These are phyloP conservation scores for Dendrobium nobile DNA, from an alignment of 106 monocot genomes.

Conservation along the genomic window DNA sequence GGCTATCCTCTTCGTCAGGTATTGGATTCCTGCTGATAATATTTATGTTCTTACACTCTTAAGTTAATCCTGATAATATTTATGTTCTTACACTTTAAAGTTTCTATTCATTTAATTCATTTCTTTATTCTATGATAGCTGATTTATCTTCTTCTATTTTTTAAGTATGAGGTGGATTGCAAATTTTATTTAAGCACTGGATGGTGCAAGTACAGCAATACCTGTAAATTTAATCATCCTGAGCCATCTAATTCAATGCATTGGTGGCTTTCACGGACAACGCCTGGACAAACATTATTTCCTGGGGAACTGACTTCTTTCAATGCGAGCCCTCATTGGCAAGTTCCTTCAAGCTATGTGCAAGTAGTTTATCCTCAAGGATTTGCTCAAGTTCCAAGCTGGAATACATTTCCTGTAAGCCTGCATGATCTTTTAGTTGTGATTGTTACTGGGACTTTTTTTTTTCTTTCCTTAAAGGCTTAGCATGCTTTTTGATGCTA, in stretches of 20 bases:
- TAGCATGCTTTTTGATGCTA: neutral
- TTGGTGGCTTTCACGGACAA: conserved; percentile 56
- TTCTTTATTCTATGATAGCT: neutral
- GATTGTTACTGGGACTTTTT: neutral
- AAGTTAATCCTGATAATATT: neutral
- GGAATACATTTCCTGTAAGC: conserved; percentile 93
- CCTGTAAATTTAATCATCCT: conserved; percentile 98
- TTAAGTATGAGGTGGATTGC: conserved; percentile 82
- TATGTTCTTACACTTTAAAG: neutral
- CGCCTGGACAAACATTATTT: conserved; percentile 47
- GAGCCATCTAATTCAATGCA: conserved; percentile 67
- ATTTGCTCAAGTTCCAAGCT: conserved; percentile 77
- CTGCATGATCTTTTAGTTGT: neutral
- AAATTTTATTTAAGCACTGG: conserved; percentile 94
- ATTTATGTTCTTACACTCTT: neutral
- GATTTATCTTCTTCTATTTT: conserved; percentile 12
- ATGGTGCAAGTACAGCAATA: conserved; percentile 77
- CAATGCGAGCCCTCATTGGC: conserved; percentile 80
- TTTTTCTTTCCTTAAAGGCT: neutral
- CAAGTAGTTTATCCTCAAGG: conserved; percentile 80
- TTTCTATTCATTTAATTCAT: neutral
- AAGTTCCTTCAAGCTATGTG: conserved; percentile 73
- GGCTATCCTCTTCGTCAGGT: conserved; percentile 88
- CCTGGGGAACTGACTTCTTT: conserved; percentile 66
- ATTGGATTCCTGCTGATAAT: conserved; percentile 17